phyloP scores from a whole-genome alignment of 2,329 filamentous ascomycete genomes.

The Phyllosticta citribraziliensis region DNA sequence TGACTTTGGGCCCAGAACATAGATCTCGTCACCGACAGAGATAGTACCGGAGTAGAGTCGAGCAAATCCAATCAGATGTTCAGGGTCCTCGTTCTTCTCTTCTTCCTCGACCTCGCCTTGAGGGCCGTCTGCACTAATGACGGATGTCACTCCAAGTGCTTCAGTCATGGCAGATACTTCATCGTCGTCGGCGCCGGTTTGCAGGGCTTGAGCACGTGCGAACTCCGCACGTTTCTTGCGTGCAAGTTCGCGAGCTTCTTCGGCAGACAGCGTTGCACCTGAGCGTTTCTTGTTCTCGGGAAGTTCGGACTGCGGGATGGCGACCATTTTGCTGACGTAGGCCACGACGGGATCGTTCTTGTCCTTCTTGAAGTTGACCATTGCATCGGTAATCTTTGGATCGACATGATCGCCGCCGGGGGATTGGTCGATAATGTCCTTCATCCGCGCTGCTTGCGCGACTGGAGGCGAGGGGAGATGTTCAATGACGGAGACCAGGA shows the following conservation, averaged over 20 bases:
- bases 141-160: conserved; percentile 49
- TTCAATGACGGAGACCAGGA: conserved; percentile 90
- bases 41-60: conserved; percentile 86
- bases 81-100: conserved; percentile 51
- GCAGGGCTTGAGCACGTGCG: conserved; percentile 62
- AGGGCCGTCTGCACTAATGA: conserved; percentile 44
- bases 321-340: conserved; percentile 98
- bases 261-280: conserved; percentile 62
- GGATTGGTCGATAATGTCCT: conserved; percentile 66
- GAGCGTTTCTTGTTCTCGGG: conserved; percentile 69
- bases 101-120: conserved; percentile 29
- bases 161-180: conserved; percentile 36
- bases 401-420: conserved; percentile 68
- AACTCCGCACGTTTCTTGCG: conserved; percentile 84
- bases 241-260: conserved; percentile 81
- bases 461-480: conserved; percentile 73
- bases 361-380: conserved; percentile 66
- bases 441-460: conserved; percentile 73
- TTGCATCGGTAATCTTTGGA: conserved; percentile 61
- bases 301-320: conserved; percentile 83
- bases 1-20: conserved; percentile 89
- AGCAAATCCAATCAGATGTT: conserved; percentile 90
- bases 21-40: conserved; percentile 80
- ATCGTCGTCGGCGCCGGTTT: conserved; percentile 42
- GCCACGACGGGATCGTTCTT: conserved; percentile 72